Percentiles rank a stretch among this genome's conserved stretches.
Evolutionary conservation across 2,329 filamentous ascomycete species (phyloP).

Genomic region (Shiraia sp.): DNA sequence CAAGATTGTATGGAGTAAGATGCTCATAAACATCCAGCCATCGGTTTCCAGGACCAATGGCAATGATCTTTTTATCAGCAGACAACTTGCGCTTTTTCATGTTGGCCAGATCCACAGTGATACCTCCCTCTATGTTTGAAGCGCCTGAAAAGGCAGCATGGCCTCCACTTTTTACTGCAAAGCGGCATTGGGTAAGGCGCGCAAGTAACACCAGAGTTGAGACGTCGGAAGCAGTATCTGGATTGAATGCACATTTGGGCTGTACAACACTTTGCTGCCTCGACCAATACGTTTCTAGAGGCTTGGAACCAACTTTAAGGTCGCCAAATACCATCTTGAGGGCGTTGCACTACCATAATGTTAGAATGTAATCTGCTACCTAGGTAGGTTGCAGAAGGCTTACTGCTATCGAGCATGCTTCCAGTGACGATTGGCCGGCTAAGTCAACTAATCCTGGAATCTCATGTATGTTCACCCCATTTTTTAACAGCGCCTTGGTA

Average conservation of each 20-base stretch:
- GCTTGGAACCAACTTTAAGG: background rate
- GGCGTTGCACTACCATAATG: background rate
- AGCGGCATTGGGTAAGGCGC: slow-evolving; percentile 31
- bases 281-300: slow-evolving; percentile 24
- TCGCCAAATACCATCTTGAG: background rate
- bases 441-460: too few species aligned
- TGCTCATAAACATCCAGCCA: slow-evolving; percentile 20
- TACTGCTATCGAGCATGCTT: too few species aligned
- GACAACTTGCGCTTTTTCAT: slow-evolving; percentile 32
- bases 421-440: too few species aligned
- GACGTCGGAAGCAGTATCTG: slow-evolving; percentile 10
- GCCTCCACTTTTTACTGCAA: slow-evolving; percentile 50
- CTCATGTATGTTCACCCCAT: too few species aligned
- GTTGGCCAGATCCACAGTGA: slow-evolving; percentile 47
- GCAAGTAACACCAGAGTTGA: slow-evolving; percentile 16
- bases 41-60: slow-evolving; percentile 29
- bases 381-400: too few species aligned
- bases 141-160: slow-evolving; percentile 45
- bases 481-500: too few species aligned
- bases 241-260: slow-evolving; percentile 29
- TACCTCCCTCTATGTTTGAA: slow-evolving; percentile 48
- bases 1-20: background rate
- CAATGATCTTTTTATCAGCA: slow-evolving; percentile 23
- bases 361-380: too few species aligned
- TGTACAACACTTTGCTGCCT: slow-evolving; percentile 21